These are phyloP conservation scores for Vararia minispora DNA, from an alignment of 768 basidiomycete genomes.

Conservation along the genomic window DNA sequence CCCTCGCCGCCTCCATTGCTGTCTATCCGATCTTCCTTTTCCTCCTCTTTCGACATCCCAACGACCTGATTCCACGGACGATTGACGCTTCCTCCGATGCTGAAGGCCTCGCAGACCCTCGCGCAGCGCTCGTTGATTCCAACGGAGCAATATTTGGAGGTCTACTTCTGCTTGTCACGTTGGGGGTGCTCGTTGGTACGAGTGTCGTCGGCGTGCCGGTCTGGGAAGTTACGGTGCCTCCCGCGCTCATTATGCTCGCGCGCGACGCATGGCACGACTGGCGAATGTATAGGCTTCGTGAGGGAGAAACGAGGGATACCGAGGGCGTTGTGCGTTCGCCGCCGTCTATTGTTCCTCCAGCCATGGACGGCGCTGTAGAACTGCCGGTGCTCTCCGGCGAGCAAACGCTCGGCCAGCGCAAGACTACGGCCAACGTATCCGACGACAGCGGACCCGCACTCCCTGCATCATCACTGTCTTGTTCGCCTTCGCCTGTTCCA, in stretches of 20 bases:
- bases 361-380: too few relatives aligned
- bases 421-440: too few relatives aligned
- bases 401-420: too few relatives aligned
- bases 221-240: constrained; percentile 78
- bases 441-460: too few relatives aligned
- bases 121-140: constrained; percentile 61
- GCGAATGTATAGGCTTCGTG: constrained; percentile 4
- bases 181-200: constrained; percentile 65
- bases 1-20: constrained; percentile 50
- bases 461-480: not conserved
- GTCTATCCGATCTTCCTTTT: constrained; percentile 49
- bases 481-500: not conserved
- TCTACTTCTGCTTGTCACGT: constrained; percentile 49
- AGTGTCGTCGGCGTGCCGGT: constrained; percentile 71
- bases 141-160: constrained; percentile 66
- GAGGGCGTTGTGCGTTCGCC: too few relatives aligned
- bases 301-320: too few relatives aligned
- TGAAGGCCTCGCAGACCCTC: constrained; percentile 24
- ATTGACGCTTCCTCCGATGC: constrained; percentile 23
- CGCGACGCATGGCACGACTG: constrained; percentile 44
- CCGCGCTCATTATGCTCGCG: constrained; percentile 58
- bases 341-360: too few relatives aligned
- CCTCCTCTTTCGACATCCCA: constrained; percentile 42
- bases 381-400: too few relatives aligned
- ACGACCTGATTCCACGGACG: constrained; percentile 41